Evolutionary conservation across 495 filamentous ascomycete species (phyloP), one percentile per base, ranked within the genome.

Genomic region (Echria macrotheca): DNA sequence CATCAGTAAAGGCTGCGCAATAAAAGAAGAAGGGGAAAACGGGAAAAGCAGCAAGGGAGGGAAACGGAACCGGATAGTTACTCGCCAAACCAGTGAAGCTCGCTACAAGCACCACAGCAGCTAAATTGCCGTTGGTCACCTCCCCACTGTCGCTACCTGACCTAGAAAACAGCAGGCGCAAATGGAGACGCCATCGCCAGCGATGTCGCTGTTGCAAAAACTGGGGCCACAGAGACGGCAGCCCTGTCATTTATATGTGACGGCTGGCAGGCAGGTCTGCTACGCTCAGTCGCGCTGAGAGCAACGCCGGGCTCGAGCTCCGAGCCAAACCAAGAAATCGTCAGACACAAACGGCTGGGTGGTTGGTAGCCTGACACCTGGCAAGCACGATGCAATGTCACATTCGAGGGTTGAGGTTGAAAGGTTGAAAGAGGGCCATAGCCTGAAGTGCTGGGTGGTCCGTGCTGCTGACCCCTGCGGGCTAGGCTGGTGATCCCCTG

Each of bases 1-100:
- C 32, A 35, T 48, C 46, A 48, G 46, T 23, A 39, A 22, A 23
- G 25, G 46, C 46, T 17, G 35, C 33, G 37, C 28, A 44, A 15
- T 28, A 28, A 43, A 19, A 48, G 15, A 47, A 23, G 33, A 45
- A 28, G 29, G 10, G 35, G 43, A 32, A 42, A 28, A 46, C 36
- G 19, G 50, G n/a, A 36, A 25, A 29, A 22, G 28, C 44, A 22
- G 18, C 12, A 35, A 32, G 31, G 18, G 15, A n/a, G 26, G 29
- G 26, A 19, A 45, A 17, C 24, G 25, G 17, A 45, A 10, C 18
- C 14, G 28, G 9, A 36, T 14, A 24, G 22, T 21, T 19, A 18
- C 25, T 33, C 18, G 26, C 9, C 28, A 14, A 23, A 9, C 17
- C 4, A 5, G 14, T 29, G 23, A 10, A 21, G 5, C 2, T 31